Evolutionary conservation across 2,329 filamentous ascomycete species (phyloP).

Genomic region (Camillea tinctor): DNA sequence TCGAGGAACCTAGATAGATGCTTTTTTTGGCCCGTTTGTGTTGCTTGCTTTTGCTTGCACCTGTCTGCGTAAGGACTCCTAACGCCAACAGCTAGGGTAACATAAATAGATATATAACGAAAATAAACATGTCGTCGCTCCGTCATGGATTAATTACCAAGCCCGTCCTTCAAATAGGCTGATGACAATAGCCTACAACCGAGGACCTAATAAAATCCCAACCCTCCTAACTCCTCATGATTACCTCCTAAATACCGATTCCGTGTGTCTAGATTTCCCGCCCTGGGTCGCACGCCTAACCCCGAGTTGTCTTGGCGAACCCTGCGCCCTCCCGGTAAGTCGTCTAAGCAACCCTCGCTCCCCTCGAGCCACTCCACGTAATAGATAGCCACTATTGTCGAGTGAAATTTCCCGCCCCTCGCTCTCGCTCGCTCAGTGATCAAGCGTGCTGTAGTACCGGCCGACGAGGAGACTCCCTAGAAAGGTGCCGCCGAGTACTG

Average conservation of each 20-base stretch:
- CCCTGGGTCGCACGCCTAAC: constrained; percentile 4
- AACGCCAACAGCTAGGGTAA: background rate
- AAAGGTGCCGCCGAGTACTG: constrained; percentile 53
- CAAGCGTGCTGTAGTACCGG: constrained; percentile 48
- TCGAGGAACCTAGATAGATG: background rate
- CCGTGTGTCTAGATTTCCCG: background rate
- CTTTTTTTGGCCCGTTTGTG: background rate
- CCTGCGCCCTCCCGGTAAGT: background rate
- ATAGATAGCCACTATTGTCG: too few species aligned
- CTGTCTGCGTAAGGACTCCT: background rate
- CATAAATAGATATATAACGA: too few species aligned
- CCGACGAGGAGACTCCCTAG: constrained; percentile 82
- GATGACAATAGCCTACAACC: constrained; percentile 20
- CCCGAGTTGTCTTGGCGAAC: background rate
- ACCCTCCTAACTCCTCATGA: background rate
- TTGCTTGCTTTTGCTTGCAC: background rate
- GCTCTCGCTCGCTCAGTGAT: constrained; percentile 18
- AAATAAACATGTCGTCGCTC: background rate
- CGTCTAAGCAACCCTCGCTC: background rate
- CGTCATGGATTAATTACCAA: constrained; percentile 8
- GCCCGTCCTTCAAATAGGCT: constrained; percentile 13
- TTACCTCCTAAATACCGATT: background rate
- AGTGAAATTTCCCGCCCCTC: too few species aligned
- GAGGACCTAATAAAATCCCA: constrained; percentile 6
- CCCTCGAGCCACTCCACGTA: background rate